Evolutionary conservation across 495 filamentous ascomycete genomes (phyloP).

Genomic region (Astrothelium macrocarpum): DNA sequence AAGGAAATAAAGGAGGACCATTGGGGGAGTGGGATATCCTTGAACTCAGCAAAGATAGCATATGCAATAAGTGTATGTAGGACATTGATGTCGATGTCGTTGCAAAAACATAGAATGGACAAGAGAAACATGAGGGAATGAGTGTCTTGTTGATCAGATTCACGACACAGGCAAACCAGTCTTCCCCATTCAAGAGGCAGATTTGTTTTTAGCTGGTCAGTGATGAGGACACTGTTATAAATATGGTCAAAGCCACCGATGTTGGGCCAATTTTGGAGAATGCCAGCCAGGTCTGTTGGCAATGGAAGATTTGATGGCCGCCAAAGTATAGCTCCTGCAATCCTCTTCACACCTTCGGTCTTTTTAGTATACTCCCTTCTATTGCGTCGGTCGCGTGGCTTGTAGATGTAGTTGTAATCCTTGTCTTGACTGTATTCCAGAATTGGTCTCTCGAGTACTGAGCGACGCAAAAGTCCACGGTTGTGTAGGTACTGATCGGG

Average conservation of each 20-base stretch:
- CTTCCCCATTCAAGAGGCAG: slow-evolving; percentile 37
- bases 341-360: not conserved
- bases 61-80: slow-evolving; percentile 34
- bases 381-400: slow-evolving; percentile 11
- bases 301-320: slow-evolving; percentile 24
- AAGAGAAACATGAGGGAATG: slow-evolving; percentile 39
- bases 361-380: slow-evolving; percentile 6
- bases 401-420: slow-evolving; percentile 11
- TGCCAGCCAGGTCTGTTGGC: slow-evolving; percentile 22
- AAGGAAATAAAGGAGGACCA: slow-evolving; percentile 29
- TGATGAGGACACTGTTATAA: slow-evolving; percentile 28
- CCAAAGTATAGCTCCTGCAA: slow-evolving; percentile 12
- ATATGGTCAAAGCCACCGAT: slow-evolving; percentile 34
- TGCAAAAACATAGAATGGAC: slow-evolving; percentile 32
- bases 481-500: not conserved
- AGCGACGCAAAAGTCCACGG: not conserved
- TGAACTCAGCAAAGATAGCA: slow-evolving; percentile 30
- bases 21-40: slow-evolving; percentile 24
- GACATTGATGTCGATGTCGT: slow-evolving; percentile 29
- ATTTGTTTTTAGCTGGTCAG: slow-evolving; percentile 29
- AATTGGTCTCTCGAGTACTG: not conserved
- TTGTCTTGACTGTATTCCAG: not conserved
- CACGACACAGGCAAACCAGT: slow-evolving; percentile 29
- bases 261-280: slow-evolving; percentile 30
- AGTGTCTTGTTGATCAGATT: slow-evolving; percentile 15